Evolutionary conservation across 495 filamentous ascomycete species (phyloP).

Genomic region (Penicillium odoratum): DNA sequence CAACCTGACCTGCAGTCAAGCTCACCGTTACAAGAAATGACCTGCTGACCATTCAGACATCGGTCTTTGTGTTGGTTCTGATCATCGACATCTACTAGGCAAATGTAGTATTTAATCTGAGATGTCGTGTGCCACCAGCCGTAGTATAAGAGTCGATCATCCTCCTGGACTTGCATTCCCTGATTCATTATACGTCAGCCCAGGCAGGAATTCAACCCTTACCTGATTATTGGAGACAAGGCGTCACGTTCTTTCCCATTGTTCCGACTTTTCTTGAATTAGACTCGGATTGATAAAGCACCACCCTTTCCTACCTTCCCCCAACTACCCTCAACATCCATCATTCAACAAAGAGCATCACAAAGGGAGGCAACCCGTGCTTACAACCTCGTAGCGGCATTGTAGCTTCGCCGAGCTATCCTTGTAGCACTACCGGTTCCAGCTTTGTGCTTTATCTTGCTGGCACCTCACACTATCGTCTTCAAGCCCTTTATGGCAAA

Average conservation of each 20-base stretch:
- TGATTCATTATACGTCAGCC: slow-evolving; percentile 25
- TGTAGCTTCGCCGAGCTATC: not conserved
- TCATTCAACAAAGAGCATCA: not conserved
- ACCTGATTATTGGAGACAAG: slow-evolving; percentile 15
- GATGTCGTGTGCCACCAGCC: slow-evolving; percentile 21
- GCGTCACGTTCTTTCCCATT: slow-evolving; percentile 17
- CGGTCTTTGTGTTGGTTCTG: not conserved
- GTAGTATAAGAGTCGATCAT: slow-evolving; percentile 24
- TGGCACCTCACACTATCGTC: not conserved
- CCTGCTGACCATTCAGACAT: slow-evolving; percentile 15
- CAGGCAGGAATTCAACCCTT: slow-evolving; percentile 21
- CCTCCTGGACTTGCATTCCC: slow-evolving; percentile 10
- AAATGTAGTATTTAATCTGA: slow-evolving; percentile 19
- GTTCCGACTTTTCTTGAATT: slow-evolving; percentile 13
- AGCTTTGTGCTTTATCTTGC: slow-evolving; percentile 4
- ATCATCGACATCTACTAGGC: not conserved
- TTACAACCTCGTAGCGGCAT: not conserved
- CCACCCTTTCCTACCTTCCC: not conserved
- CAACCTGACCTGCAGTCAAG: slow-evolving; percentile 12
- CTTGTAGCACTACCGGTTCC: slow-evolving; percentile 8
- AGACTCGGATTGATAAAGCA: slow-evolving; percentile 8
- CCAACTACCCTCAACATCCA: not conserved
- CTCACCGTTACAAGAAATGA: slow-evolving; percentile 10
- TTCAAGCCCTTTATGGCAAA: slow-evolving; percentile 21
- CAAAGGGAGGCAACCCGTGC: not conserved